These are phyloP conservation scores for Aureobasidium sp. DNA, from an alignment of 2,329 filamentous ascomycete genomes.

Conservation along the genomic window DNA sequence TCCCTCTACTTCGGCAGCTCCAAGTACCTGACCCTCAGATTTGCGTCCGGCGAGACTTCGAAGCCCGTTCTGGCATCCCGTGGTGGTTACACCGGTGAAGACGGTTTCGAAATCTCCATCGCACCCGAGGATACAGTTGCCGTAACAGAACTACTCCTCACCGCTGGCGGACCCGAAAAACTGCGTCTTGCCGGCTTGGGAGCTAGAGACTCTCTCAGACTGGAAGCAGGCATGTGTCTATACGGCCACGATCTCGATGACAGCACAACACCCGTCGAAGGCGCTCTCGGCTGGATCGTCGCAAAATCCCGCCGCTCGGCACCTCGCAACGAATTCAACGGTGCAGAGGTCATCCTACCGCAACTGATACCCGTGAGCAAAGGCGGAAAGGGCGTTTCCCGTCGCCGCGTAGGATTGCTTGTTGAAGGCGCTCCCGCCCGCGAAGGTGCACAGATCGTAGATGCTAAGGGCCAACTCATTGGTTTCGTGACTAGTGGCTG, in stretches of 20 bases:
- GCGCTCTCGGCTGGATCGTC: conserved; percentile 70
- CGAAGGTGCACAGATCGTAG: conserved; percentile 76
- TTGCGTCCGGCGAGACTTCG: conserved; percentile 46
- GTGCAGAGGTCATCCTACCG: conserved; percentile 66
- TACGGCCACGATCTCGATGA: conserved; percentile 98
- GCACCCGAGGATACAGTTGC: conserved; percentile 57
- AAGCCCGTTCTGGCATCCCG: conserved; percentile 67
- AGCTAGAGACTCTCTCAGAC: conserved; percentile 80
- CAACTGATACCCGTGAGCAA: conserved; percentile 70
- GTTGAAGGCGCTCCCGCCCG: conserved; percentile 82
- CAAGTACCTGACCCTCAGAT: conserved; percentile 57
- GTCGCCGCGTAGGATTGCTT: conserved; percentile 72
- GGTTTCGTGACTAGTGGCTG: conserved; percentile 84
- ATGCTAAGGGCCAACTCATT: conserved; percentile 57
- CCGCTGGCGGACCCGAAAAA: conserved; percentile 50
- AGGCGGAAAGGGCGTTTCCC: conserved; percentile 60
- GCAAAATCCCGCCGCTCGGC: conserved; percentile 61
- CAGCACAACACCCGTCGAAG: conserved; percentile 60
- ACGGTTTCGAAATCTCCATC: conserved; percentile 95
- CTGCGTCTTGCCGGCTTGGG: conserved; percentile 82
- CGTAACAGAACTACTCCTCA: conserved; percentile 64
- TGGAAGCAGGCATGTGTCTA: conserved; percentile 98
- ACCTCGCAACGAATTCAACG: conserved; percentile 66
- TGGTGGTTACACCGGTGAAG: conserved; percentile 94
- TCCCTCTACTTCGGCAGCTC: conserved; percentile 77